phyloP scores from a whole-genome alignment of 768 basidiomycete species.

The Trametes meyenii region DNA sequence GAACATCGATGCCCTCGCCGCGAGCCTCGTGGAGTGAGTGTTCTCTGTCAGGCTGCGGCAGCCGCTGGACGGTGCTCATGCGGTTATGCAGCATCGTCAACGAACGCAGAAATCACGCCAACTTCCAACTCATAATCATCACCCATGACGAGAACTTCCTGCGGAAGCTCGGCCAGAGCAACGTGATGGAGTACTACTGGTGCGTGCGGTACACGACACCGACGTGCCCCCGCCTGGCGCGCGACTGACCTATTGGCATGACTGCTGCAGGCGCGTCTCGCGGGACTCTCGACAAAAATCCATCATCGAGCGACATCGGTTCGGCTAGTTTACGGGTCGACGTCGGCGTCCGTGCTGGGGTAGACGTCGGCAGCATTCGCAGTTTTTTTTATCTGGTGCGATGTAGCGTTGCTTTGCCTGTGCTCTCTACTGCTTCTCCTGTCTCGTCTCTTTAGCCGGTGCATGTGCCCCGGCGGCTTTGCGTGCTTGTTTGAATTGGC shows the following conservation, averaged over 20 bases:
- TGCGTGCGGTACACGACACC: slow-evolving; percentile 36
- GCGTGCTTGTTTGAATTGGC: slow-evolving; percentile 12
- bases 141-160: slow-evolving; percentile 98
- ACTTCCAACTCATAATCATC: slow-evolving; percentile 96
- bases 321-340: slow-evolving; percentile 46
- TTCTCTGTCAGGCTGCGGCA: neutral
- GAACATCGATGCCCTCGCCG: slow-evolving; percentile 93
- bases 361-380: neutral
- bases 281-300: slow-evolving; percentile 70
- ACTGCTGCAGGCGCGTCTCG: slow-evolving; percentile 67
- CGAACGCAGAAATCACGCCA: slow-evolving; percentile 83
- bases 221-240: neutral
- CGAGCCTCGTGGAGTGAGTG: slow-evolving; percentile 87
- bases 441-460: neutral
- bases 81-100: slow-evolving; percentile 80
- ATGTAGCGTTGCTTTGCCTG: slow-evolving; percentile 11
- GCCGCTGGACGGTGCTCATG: neutral
- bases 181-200: slow-evolving; percentile 97
- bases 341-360: slow-evolving; percentile 17
- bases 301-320: slow-evolving; percentile 70
- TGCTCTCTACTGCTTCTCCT: neutral
- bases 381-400: neutral
- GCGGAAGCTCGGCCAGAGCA: slow-evolving; percentile 82
- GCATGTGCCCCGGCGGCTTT: neutral
- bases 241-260: neutral